A percentile compares a stretch with the other conserved stretches of the same genome.
These are phyloP conservation scores for Paramecium pentaurelia DNA, from an alignment of 73 alveolate genomes.

Conservation along the genomic window DNA sequence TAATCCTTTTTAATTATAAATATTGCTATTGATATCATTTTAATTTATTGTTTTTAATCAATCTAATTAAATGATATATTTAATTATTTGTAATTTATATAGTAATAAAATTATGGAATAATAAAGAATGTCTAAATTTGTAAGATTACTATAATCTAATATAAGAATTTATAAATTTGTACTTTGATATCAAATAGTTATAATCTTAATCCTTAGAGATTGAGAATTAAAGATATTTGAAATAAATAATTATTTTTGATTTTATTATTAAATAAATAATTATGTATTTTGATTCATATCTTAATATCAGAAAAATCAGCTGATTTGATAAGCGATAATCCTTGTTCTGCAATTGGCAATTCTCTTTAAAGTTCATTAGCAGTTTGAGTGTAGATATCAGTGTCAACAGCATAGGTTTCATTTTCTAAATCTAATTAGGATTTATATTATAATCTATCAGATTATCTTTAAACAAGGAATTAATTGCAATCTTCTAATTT, in stretches of 20 bases:
- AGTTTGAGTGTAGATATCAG: not conserved
- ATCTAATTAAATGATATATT: not conserved
- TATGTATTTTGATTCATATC: not conserved
- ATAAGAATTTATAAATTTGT: not conserved
- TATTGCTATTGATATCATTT: not conserved
- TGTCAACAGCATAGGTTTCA: slow-evolving; percentile 44
- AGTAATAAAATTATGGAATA: not conserved
- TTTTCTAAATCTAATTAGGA: slow-evolving; percentile 3
- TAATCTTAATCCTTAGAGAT: not conserved
- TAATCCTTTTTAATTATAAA: not conserved
- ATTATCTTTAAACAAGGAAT: not conserved
- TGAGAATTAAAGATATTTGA: not conserved
- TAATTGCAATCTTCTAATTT: not conserved
- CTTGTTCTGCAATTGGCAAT: slow-evolving; percentile 25
- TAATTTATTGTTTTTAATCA: not conserved
- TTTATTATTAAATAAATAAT: not conserved
- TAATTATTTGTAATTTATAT: not conserved
- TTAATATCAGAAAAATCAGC: slow-evolving; percentile 49
- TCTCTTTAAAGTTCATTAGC: not conserved
- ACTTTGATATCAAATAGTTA: not conserved
- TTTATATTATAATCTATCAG: not conserved
- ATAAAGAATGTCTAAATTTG: not conserved
- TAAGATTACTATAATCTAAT: not conserved
- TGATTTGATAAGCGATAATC: slow-evolving; percentile 26
- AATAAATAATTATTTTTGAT: not conserved